phyloP scores from a whole-genome alignment of 2,329 filamentous ascomycete species.

The Fusarium ramigenum region DNA sequence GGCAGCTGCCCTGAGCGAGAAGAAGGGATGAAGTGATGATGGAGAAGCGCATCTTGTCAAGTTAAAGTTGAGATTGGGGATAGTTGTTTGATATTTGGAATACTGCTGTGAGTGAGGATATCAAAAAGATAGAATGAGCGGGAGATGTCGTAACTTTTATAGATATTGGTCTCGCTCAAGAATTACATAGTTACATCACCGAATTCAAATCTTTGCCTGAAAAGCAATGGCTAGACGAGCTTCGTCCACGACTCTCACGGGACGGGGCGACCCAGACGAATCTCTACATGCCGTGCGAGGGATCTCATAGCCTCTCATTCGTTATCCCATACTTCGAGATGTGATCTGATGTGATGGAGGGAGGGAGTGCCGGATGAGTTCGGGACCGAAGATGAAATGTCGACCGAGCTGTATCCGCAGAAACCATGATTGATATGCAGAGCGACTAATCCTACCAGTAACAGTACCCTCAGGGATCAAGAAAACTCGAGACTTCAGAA shows the following conservation, averaged over 20 bases:
- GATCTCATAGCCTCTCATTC: background rate
- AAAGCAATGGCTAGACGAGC: background rate
- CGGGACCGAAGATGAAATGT: background rate
- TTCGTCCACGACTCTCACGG: background rate
- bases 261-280: no score
- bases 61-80: background rate
- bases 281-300: background rate
- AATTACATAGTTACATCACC: background rate
- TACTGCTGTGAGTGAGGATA: background rate
- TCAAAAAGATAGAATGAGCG: background rate
- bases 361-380: background rate
- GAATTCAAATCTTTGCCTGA: background rate
- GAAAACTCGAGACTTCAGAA: background rate
- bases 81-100: background rate
- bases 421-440: background rate
- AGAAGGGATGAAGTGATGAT: background rate
- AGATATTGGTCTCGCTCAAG: background rate
- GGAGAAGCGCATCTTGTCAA: background rate
- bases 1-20: background rate
- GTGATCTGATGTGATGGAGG: background rate
- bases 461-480: background rate
- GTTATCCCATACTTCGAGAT: background rate
- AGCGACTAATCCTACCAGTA: background rate
- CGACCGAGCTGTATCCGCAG: background rate
- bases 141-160: background rate